Evolutionary conservation across 768 basidiomycete species (phyloP).

Genomic region (Calocybe indica): DNA sequence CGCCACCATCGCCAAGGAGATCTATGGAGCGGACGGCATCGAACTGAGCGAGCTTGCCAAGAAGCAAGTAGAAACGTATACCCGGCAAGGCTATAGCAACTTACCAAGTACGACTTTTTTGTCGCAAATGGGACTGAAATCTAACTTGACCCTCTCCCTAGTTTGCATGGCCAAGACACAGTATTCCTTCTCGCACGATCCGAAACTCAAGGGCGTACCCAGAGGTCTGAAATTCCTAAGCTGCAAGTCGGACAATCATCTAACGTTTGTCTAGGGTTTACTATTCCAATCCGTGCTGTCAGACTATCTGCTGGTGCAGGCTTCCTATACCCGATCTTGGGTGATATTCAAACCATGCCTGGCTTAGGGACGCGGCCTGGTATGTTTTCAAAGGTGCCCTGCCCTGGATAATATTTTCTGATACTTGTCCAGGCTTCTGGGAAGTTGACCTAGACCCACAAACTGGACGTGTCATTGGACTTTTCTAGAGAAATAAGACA

Average conservation of each 20-base stretch:
- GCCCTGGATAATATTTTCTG: slow-evolving; percentile 5
- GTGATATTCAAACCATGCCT: slow-evolving; percentile 98
- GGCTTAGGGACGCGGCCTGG: slow-evolving; percentile 90
- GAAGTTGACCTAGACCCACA: slow-evolving; percentile 79
- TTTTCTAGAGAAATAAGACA: slow-evolving; percentile 50
- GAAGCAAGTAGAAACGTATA: slow-evolving; percentile 87
- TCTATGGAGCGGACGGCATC: slow-evolving; percentile 92
- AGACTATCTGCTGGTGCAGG: slow-evolving; percentile 89
- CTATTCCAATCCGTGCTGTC: slow-evolving; percentile 84
- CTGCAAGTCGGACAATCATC: neutral
- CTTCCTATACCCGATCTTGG: slow-evolving; percentile 93
- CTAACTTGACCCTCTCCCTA: slow-evolving; percentile 20
- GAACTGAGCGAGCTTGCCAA: slow-evolving; percentile 79
- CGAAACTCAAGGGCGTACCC: slow-evolving; percentile 85
- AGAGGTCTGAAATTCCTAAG: slow-evolving; percentile 37
- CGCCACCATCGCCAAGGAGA: slow-evolving; percentile 76
- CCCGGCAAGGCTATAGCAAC: slow-evolving; percentile 76
- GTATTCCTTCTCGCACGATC: slow-evolving; percentile 95
- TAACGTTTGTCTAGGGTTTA: slow-evolving; percentile 58
- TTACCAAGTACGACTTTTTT: slow-evolving; percentile 60
- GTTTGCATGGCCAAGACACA: slow-evolving; percentile 99
- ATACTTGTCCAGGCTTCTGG: slow-evolving; percentile 65
- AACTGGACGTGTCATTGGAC: slow-evolving; percentile 76
- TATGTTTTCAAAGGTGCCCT: slow-evolving; percentile 16
- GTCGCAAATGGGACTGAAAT: neutral